phyloP scores from a whole-genome alignment of 2,329 filamentous ascomycete species.

The Stagonosporopsis rhizophila region DNA sequence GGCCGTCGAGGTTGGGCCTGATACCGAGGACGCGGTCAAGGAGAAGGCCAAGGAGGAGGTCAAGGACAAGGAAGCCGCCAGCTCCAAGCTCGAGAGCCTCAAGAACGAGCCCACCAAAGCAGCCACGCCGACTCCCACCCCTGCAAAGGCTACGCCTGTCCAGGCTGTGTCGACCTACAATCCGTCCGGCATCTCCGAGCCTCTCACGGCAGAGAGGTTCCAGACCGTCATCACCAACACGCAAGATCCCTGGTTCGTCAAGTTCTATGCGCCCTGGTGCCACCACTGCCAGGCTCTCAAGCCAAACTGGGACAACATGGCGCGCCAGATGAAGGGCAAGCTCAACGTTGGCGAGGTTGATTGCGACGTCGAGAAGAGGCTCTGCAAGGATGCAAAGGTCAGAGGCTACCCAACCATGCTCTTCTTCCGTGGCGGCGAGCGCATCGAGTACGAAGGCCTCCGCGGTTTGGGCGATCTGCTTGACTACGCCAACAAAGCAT shows the following conservation, averaged over 20 bases:
- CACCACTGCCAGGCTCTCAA: conserved; percentile 93
- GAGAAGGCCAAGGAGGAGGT: conserved; percentile 40
- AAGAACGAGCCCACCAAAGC: conserved; percentile 35
- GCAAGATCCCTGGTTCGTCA: conserved; percentile 95
- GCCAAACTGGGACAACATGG: conserved; percentile 87
- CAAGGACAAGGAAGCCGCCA: conserved; percentile 21
- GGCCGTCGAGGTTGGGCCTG: conserved; percentile 52
- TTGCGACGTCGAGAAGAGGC: conserved; percentile 80
- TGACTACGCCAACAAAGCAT: conserved; percentile 83
- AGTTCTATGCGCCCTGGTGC: conserved; percentile 98
- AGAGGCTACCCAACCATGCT: conserved; percentile 85
- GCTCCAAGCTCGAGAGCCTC: conserved; percentile 16
- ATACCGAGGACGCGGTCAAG: conserved; percentile 45
- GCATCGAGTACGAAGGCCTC: conserved; percentile 90
- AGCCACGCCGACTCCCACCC: conserved; percentile 29
- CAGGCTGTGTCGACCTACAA: conserved; percentile 62
- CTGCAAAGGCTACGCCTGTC: conserved; percentile 33
- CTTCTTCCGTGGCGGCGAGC: conserved; percentile 91
- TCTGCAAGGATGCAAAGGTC: conserved; percentile 91
- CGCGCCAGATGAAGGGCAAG: conserved; percentile 86
- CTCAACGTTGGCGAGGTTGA: conserved; percentile 97
- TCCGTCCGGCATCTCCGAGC: conserved; percentile 73
- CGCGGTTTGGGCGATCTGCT: conserved; percentile 91
- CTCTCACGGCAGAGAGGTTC: conserved; percentile 84
- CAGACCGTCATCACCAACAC: conserved; percentile 84